Evolutionary conservation across 2,329 filamentous ascomycete genomes (phyloP), one percentile per base, ranked within the genome.

Genomic region (Nectriaceae sp.): DNA sequence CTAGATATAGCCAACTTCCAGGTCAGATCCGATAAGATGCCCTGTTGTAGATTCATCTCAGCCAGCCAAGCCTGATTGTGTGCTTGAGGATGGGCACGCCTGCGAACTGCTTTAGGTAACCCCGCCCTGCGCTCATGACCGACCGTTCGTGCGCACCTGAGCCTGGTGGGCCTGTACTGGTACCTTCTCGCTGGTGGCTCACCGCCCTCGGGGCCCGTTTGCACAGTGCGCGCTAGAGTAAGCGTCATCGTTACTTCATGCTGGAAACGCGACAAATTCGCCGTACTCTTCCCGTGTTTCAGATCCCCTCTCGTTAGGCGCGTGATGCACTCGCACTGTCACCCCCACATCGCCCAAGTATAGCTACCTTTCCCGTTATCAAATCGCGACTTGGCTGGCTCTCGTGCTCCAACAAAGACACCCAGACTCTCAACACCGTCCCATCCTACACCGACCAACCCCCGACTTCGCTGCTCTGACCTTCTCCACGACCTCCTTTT

Each of bases 81-180:
- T 40, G 40, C 36, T 18, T 24, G 21, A 5, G 47, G 41, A 39
- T 44, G 24, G 35, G 21, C 35, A 40, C 19, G 39, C n/a, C 41
- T 40, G 26, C 33, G 42, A 53, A 42, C 54, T 47, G 40, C 35
- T 60, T 60, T 61, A 37, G 47, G 49, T 40, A 59, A 56, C 57
- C 59, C 57, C 59, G 43, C 56, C 50, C 38, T 54, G 55, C 33
- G 47, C 59, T 58, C 59, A 62, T 62, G 59, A 62, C 56, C 55
- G 38, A 49, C 41, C 50, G 49, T 55, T 59, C 40, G 46, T 53
- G 31, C 47, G 45, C 55, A 55, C 50, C 44, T 46, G 38, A 46
- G 36, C 49, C 42, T 44, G 44, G 59, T 48, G 52, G 50, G 4
- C 0, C 43, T 21, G 59, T 62, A 59, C 18, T n/a, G 19, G 26